These are phyloP conservation scores for Phalaenopsis hybrid DNA, from an alignment of 116 monocot genomes.

Conservation along the genomic window DNA sequence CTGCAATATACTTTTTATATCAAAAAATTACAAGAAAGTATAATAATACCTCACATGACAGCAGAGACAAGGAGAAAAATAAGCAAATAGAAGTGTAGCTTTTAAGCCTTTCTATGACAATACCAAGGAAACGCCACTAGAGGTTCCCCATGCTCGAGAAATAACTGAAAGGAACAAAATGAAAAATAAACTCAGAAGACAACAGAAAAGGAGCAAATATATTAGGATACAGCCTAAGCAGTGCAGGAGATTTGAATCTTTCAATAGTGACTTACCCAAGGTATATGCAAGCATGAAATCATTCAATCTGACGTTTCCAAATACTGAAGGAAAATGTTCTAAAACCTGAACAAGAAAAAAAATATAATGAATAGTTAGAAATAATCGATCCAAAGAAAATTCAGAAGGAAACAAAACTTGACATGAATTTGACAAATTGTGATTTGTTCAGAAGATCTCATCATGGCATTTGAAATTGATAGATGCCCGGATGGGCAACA, in stretches of 20 bases:
- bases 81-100: neutral
- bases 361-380: too few species aligned
- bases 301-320: too few species aligned
- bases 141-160: conserved; percentile 81
- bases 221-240: neutral
- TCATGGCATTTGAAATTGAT: too few species aligned
- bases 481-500: too few species aligned
- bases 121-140: conserved; percentile 76
- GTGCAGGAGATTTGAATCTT: neutral
- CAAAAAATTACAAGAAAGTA: conserved; percentile 2
- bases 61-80: neutral
- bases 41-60: neutral
- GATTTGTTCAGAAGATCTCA: too few species aligned
- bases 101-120: conserved; percentile 1
- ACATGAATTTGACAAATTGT: too few species aligned
- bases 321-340: too few species aligned
- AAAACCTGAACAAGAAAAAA: too few species aligned
- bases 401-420: too few species aligned
- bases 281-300: neutral
- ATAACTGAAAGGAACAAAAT: conserved; percentile 46
- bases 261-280: neutral
- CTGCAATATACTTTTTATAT: conserved; percentile 38
- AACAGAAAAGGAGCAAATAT: neutral
- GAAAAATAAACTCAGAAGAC: neutral
- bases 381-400: too few species aligned